phyloP scores from a whole-genome alignment of 805 yeast species.

The Metschnikowia picachoensis region DNA sequence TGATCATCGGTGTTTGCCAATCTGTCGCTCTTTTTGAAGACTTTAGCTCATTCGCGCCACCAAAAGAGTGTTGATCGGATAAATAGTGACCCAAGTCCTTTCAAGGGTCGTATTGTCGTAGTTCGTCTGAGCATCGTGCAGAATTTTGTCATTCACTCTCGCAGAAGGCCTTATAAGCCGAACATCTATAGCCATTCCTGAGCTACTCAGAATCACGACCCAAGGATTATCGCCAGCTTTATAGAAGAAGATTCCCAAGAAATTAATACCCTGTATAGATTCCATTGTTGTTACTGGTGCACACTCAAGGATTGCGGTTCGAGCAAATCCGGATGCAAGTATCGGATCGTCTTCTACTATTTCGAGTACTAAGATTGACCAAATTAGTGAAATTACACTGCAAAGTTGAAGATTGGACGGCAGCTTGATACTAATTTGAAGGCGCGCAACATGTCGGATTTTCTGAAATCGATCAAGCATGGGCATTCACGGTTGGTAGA shows the following conservation, averaged over 20 bases:
- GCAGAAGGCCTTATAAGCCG: conserved; percentile 17
- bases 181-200: conserved; percentile 25
- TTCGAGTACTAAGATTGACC: conserved; percentile 22
- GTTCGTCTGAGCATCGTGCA: conserved; percentile 1
- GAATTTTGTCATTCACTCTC: not conserved
- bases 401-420: conserved; percentile 10
- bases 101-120: conserved; percentile 18
- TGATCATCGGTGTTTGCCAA: conserved; percentile 22
- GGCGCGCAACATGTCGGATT: conserved; percentile 17
- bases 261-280: conserved; percentile 21
- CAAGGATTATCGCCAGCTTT: conserved; percentile 22
- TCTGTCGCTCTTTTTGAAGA: conserved; percentile 21
- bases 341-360: conserved; percentile 1
- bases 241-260: conserved; percentile 21
- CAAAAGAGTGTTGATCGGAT: conserved; percentile 20
- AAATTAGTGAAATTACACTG: conserved; percentile 20
- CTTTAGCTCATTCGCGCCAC: conserved; percentile 24
- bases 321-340: conserved; percentile 14
- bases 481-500: conserved; percentile 22
- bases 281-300: conserved; percentile 22
- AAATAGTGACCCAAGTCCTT: conserved; percentile 25
- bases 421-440: not conserved
- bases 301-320: conserved; percentile 21
- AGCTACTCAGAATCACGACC: conserved; percentile 21
- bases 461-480: conserved; percentile 20